A percentile compares a stretch with the other conserved stretches of the same genome.
Conservation (phyloP, 2,329 filamentous ascomycete species). For the Diaporthe amygdali region DNA sequence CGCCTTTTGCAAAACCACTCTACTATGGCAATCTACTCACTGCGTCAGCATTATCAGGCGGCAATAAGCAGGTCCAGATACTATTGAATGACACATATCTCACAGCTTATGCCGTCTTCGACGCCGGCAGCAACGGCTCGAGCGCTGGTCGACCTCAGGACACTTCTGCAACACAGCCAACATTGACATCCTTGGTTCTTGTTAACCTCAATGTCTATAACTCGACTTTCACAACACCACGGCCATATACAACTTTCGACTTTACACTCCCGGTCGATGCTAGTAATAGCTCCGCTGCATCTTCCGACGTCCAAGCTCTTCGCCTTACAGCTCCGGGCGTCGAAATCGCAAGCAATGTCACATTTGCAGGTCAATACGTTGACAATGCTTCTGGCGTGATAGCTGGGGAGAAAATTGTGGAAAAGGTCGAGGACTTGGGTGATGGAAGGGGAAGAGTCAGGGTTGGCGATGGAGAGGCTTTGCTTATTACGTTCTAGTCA, state of each 20-base stretch:
- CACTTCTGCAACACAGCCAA: neutral
- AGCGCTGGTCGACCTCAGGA: neutral
- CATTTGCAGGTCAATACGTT: constrained; percentile 8
- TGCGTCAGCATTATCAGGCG: constrained; percentile 24
- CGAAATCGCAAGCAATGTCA: constrained; percentile 9
- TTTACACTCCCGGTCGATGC: neutral
- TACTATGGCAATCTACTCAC: constrained; percentile 32
- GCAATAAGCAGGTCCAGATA: constrained; percentile 4
- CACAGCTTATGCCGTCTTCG: constrained; percentile 8
- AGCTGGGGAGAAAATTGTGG: neutral
- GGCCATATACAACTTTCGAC: neutral
- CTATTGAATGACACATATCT: constrained; percentile 13
- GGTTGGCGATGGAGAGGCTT: neutral
- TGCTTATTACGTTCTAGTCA: neutral
- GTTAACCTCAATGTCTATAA: constrained; percentile 11
- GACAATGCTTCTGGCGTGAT: neutral
- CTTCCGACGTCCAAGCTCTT: neutral
- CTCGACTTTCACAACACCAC: neutral
- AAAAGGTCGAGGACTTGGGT: neutral
- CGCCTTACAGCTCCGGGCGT: constrained; percentile 8
- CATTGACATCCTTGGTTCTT: neutral
- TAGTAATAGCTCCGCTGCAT: neutral
- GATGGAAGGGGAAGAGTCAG: neutral
- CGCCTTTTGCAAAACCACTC: constrained; percentile 24
- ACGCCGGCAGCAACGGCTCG: neutral